These are phyloP conservation scores for Zygoascus biomembranicola DNA, from an alignment of 805 yeast species.

Conservation along the genomic window DNA sequence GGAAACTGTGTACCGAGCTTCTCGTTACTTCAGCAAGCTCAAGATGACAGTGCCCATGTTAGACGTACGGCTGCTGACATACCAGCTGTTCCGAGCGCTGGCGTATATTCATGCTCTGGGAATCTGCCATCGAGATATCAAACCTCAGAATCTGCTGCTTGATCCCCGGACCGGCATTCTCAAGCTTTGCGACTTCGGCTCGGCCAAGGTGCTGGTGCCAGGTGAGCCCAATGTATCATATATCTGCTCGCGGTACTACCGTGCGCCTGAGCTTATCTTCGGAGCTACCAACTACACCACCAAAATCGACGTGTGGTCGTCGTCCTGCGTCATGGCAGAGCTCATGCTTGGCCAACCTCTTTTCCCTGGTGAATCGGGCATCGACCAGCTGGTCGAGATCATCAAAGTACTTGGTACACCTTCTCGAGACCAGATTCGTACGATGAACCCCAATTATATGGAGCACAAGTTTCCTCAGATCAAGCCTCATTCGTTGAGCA, in stretches of 20 bases:
- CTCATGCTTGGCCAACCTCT: slow-evolving; percentile 89
- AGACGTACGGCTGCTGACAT: slow-evolving; percentile 85
- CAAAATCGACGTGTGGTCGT: slow-evolving; percentile 92
- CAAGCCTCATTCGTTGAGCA: slow-evolving; percentile 45
- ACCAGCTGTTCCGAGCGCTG: slow-evolving; percentile 66
- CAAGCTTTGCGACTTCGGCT: slow-evolving; percentile 93
- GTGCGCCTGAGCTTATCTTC: slow-evolving; percentile 96
- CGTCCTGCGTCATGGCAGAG: slow-evolving; percentile 96
- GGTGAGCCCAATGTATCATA: slow-evolving; percentile 92
- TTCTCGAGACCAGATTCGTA: slow-evolving; percentile 77
- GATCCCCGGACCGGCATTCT: slow-evolving; percentile 79
- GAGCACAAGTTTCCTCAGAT: slow-evolving; percentile 87
- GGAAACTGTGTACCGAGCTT: slow-evolving; percentile 88
- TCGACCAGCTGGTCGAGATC: slow-evolving; percentile 94
- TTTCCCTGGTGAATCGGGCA: slow-evolving; percentile 97
- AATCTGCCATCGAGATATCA: slow-evolving; percentile 87
- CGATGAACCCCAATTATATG: slow-evolving; percentile 96
- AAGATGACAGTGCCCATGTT: slow-evolving; percentile 76
- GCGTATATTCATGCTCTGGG: slow-evolving; percentile 64
- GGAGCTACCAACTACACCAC: slow-evolving; percentile 96
- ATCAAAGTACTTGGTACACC: slow-evolving; percentile 96
- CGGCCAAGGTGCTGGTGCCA: slow-evolving; percentile 85
- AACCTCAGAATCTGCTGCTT: slow-evolving; percentile 81
- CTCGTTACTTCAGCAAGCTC: slow-evolving; percentile 54
- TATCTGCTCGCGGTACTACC: slow-evolving; percentile 91